Base-by-base conservation (phyloP, 139 green algal species). In the Desmodesmus armatus region DNA sequence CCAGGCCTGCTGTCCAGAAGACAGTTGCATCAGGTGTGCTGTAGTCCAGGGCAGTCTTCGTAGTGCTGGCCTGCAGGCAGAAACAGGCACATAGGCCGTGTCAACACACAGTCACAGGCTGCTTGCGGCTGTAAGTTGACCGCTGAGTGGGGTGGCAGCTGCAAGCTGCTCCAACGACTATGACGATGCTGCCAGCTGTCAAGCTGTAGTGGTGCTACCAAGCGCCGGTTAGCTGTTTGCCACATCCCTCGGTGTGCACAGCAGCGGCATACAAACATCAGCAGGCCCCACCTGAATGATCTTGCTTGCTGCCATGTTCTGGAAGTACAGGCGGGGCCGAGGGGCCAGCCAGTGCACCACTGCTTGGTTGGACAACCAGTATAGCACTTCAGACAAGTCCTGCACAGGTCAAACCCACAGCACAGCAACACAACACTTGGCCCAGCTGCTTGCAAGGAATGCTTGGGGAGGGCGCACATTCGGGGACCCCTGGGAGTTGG, bases 1-100 rank as follows among this genome's bases (percentile, higher is more conserved):
- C 90, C 15, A 97, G 77, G 29, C 96, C 94, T 1, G 91, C 94
- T 2, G 74, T 71, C 95, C 95, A 99, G 5, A 98, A 76, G 0
- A 92, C 91, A 82, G 96, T 93, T n/a, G 83, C 39, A 2, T 40
- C 73, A 11, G 51, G 44, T 23, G 29, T 33, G 53, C 43, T 77
- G 33, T 41, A 74, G 51, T 65, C 19, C 17, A 43, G 1, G 51
- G 33, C n/a, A n/a, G 7, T 15, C 31, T 17, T 7, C 39, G 25
- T n/a, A 63, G 4, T 7, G 11, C 37, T 7, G 72, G 15, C 11
- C 5, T n/a, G n/a, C n/a, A n/a, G n/a, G n/a, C n/a, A n/a, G n/a
- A n/a, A n/a, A n/a, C n/a, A n/a, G n/a, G n/a, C n/a, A n/a, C n/a
- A n/a, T n/a, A n/a, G n/a, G n/a, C n/a, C n/a, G n/a, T n/a, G n/a